Conservation (phyloP, 2,329 filamentous ascomycete species). For the Lasiodiplodia hormozganensis region DNA sequence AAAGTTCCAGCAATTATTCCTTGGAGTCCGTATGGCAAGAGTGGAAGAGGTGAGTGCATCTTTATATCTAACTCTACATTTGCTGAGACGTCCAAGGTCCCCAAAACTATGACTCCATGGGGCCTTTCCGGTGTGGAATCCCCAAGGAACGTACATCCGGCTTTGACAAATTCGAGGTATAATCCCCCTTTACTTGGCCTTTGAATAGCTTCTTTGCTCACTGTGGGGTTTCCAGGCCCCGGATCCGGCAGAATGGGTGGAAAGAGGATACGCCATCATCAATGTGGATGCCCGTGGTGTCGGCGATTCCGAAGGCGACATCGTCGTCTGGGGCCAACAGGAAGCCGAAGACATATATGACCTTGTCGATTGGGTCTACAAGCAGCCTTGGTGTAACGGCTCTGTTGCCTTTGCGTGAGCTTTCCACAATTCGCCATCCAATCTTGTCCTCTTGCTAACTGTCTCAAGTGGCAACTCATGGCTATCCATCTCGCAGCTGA, state of each 20-base stretch:
- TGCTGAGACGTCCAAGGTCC: background rate
- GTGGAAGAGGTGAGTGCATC: slow-evolving; percentile 6
- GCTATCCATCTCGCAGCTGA: slow-evolving; percentile 49
- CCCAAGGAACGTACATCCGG: slow-evolving; percentile 44
- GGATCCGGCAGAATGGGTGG: slow-evolving; percentile 49
- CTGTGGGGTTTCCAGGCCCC: slow-evolving; percentile 35
- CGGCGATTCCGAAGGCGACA: slow-evolving; percentile 44
- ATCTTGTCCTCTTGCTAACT: background rate
- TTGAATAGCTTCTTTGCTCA: background rate
- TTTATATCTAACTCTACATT: accelerated
- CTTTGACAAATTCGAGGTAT: slow-evolving; percentile 52
- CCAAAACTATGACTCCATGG: slow-evolving; percentile 20
- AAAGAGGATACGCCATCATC: slow-evolving; percentile 46
- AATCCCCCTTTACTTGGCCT: too few species aligned
- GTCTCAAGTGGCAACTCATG: slow-evolving; percentile 48
- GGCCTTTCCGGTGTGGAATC: slow-evolving; percentile 16
- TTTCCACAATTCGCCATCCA: background rate
- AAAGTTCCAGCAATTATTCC: slow-evolving; percentile 53
- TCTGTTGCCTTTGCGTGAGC: slow-evolving; percentile 48
- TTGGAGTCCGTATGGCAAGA: slow-evolving; percentile 56
- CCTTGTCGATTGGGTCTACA: slow-evolving; percentile 51
- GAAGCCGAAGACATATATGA: slow-evolving; percentile 57
- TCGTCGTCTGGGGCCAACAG: slow-evolving; percentile 33
- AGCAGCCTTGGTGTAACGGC: slow-evolving; percentile 55
- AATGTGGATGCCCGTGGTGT: slow-evolving; percentile 43